Base-by-base conservation (phyloP, 768 basidiomycete species). In the Sporobolomyces phaffii region DNA sequence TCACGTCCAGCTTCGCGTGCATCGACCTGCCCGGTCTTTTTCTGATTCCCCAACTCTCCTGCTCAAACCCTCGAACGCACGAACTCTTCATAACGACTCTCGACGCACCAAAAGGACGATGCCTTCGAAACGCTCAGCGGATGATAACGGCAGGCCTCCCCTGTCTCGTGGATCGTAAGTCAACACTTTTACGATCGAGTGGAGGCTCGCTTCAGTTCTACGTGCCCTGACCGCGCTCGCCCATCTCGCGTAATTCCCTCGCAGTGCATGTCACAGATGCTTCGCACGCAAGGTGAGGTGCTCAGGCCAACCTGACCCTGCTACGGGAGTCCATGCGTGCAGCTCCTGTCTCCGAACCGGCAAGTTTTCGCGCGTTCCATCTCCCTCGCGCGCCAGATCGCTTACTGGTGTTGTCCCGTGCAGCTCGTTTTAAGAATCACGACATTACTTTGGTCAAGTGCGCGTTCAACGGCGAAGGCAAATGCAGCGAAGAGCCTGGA, bases 361-460 rank as follows among this genome's bases (percentile, higher is more conserved):
- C 62, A 2, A 38, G 65, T 41, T 29, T 36, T 41, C 28, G 3
- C 31, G 18, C 24, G 38, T 40, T 34, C 22, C 11, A 2, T 11
- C 6, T 24, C n/a, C 3, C 22, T 26, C 33, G 14, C 10, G 5
- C 20, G 20, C 2, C 7, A 26, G 7, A 2, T 56, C 38, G 28
- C 51, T 22, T n/a, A 44, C 47, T 3, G 0, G 18, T 44, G 9
- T 1, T 31, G 26, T 1, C 5, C 6, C 29, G 33, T 31, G 26
- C 56, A 68, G 66, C 66, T 17, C 54, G 61, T 10, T 68, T 68
- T 61, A 68, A 68, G 33, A 61, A 61, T 8, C 66, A 68, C 50
- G 66, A 68, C 15, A n/a, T 68, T 34, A 29, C 31, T 18, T 34
- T 44, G 2, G 54, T 49, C 24, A 51, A 38, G 13, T 68, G 66